These are phyloP conservation scores for Sporisorium scitamineum DNA, from an alignment of 1,284 basidiomycete genomes.

Conservation along the genomic window DNA sequence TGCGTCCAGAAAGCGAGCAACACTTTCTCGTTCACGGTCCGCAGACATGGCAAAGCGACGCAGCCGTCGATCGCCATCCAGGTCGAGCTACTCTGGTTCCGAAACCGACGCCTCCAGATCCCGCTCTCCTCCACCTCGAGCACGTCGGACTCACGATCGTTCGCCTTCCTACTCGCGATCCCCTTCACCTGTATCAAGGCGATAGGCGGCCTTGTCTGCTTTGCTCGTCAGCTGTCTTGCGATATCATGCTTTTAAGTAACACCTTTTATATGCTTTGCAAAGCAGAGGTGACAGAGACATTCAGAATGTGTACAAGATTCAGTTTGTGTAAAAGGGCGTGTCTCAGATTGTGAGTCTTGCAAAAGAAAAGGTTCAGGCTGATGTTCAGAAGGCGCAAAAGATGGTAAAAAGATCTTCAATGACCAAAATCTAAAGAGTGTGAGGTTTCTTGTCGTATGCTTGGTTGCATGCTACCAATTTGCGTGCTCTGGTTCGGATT, in stretches of 20 bases:
- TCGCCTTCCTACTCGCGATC: constrained; percentile 34
- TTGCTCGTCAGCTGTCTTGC: not conserved
- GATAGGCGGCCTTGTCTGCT: not conserved
- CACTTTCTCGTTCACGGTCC: constrained; percentile 24
- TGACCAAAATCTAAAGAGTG: constrained; percentile 4
- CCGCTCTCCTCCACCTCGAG: constrained; percentile 13
- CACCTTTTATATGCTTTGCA: not conserved
- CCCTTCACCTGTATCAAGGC: constrained; percentile 9
- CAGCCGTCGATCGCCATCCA: constrained; percentile 13
- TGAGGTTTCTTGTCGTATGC: not conserved
- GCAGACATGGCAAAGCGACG: not conserved
- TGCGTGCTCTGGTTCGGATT: constrained; percentile 31
- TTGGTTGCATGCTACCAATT: constrained; percentile 29
- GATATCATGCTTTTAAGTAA: not conserved
- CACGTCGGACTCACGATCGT: not conserved
- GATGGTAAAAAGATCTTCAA: not conserved
- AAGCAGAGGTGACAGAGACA: too few relatives aligned
- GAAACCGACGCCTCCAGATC: constrained; percentile 20
- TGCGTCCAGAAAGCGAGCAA: not conserved
- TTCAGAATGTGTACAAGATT: too few relatives aligned
- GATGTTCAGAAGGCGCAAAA: not conserved
- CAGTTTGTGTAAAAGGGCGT: too few relatives aligned
- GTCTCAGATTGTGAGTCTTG: not conserved
- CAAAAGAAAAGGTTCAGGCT: not conserved
- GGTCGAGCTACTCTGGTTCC: constrained; percentile 20